Evolutionary conservation across 164 flowering plant genomes (phyloP).

Genomic region (Euptelea pleiosperma): DNA sequence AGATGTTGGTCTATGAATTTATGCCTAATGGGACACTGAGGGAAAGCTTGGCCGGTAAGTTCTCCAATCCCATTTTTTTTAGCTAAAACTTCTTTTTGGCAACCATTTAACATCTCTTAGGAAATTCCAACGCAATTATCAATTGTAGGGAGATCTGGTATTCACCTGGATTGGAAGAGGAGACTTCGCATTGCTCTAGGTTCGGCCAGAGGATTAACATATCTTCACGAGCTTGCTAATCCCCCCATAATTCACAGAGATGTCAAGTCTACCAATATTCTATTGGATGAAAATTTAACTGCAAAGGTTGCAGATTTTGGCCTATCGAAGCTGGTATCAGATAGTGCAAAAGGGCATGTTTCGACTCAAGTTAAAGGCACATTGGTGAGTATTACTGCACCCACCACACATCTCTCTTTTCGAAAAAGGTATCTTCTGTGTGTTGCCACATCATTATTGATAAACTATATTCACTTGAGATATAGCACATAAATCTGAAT

Average conservation of each 20-base stretch:
- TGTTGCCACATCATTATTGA: neutral
- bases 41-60: constrained; percentile 55
- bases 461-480: neutral
- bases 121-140: constrained; percentile 5
- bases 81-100: neutral
- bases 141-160: constrained; percentile 52
- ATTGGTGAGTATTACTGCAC: constrained; percentile 39
- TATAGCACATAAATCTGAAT: neutral
- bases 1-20: constrained; percentile 69
- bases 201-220: constrained; percentile 75
- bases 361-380: constrained; percentile 85
- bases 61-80: neutral
- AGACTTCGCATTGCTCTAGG: constrained; percentile 70
- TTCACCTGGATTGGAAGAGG: constrained; percentile 69
- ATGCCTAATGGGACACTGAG: constrained; percentile 63
- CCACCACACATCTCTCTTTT: neutral
- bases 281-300: constrained; percentile 55
- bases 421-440: neutral
- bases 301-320: constrained; percentile 85
- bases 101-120: neutral
- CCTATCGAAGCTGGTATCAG: constrained; percentile 64
- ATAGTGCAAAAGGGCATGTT: constrained; percentile 59
- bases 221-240: constrained; percentile 72
- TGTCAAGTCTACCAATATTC: constrained; percentile 66
- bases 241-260: constrained; percentile 83